phyloP scores from a whole-genome alignment of 2,329 filamentous ascomycete genomes.

The Rhytidhysteron rufulum region DNA sequence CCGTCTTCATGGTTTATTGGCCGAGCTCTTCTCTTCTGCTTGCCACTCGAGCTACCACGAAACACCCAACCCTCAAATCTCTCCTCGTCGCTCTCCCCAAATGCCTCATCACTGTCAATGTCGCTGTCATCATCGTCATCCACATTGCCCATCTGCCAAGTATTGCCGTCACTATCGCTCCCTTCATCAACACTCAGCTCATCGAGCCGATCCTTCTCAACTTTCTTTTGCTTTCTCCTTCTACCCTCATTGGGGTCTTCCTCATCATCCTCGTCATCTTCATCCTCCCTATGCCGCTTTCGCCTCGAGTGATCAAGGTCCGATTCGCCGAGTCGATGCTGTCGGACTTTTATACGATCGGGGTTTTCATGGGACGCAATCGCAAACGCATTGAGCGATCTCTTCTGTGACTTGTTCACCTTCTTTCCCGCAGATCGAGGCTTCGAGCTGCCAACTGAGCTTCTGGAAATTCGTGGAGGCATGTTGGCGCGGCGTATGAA shows the following conservation, averaged over 20 bases:
- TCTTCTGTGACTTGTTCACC: slow-evolving; percentile 48
- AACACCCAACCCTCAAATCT: slow-evolving; percentile 74
- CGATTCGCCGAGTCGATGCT: slow-evolving; percentile 55
- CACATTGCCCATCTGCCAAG: slow-evolving; percentile 74
- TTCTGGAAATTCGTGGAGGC: slow-evolving; percentile 43
- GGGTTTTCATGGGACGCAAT: slow-evolving; percentile 59
- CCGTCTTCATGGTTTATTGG: slow-evolving; percentile 19
- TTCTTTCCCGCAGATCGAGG: slow-evolving; percentile 23
- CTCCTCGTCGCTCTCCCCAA: slow-evolving; percentile 85
- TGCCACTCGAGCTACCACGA: slow-evolving; percentile 53
- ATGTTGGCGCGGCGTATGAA: slow-evolving; percentile 27
- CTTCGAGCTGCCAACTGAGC: slow-evolving; percentile 27
- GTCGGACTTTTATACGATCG: slow-evolving; percentile 50
- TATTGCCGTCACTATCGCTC: slow-evolving; percentile 80
- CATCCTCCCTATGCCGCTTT: slow-evolving; percentile 49
- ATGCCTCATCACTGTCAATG: slow-evolving; percentile 74
- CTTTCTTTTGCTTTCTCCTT: slow-evolving; percentile 27
- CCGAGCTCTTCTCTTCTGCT: slow-evolving; percentile 42
- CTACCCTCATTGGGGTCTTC: slow-evolving; percentile 24
- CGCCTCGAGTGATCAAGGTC: slow-evolving; percentile 42
- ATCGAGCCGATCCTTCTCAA: slow-evolving; percentile 13
- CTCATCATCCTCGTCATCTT: slow-evolving; percentile 40
- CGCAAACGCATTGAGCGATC: slow-evolving; percentile 59
- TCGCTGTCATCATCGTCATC: slow-evolving; percentile 65
- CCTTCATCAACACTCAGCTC: slow-evolving; percentile 61